Percentiles rank a stretch among this genome's conserved stretches.
Evolutionary conservation across 2,329 filamentous ascomycete genomes (phyloP).

Genomic region (Arthrobotrys musiformis): DNA sequence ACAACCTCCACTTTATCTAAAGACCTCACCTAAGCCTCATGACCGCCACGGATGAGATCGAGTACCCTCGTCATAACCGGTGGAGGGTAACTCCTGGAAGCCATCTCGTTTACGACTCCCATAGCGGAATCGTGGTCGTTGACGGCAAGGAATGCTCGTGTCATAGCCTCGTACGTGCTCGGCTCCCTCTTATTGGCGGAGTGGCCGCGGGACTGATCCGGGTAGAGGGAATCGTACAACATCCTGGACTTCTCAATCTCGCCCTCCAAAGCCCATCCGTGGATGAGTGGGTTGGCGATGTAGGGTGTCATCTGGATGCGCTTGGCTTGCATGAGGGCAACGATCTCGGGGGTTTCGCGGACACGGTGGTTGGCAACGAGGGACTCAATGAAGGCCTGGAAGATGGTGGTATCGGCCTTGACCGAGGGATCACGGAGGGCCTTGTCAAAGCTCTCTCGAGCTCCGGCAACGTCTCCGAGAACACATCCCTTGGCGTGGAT

Average conservation of each 20-base stretch:
- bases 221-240: constrained; percentile 78
- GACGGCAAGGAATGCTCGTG: constrained; percentile 85
- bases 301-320: constrained; percentile 91
- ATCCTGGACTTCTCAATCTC: constrained; percentile 80
- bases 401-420: constrained; percentile 82
- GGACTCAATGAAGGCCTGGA: constrained; percentile 95
- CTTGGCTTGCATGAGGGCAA: constrained; percentile 78
- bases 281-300: constrained; percentile 97
- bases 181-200: constrained; percentile 77
- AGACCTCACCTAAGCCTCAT: constrained; percentile 33
- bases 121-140: constrained; percentile 82
- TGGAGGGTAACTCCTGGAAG: constrained; percentile 86
- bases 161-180: constrained; percentile 99
- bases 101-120: constrained; percentile 85
- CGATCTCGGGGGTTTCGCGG: constrained; percentile 76
- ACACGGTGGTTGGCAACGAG: constrained; percentile 96
- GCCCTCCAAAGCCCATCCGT: constrained; percentile 90
- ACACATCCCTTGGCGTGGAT: constrained; percentile 97
- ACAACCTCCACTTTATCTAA: neutral
- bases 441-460: constrained; percentile 81
- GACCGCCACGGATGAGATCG: constrained; percentile 76
- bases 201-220: neutral
- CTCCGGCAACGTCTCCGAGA: constrained; percentile 86
- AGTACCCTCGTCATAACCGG: constrained; percentile 94
- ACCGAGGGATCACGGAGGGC: constrained; percentile 76